A percentile compares a stretch with the other conserved stretches of the same genome.
These are phyloP conservation scores for Ophiostoma piceae DNA, from an alignment of 2,329 filamentous ascomycete species.

Conservation along the genomic window DNA sequence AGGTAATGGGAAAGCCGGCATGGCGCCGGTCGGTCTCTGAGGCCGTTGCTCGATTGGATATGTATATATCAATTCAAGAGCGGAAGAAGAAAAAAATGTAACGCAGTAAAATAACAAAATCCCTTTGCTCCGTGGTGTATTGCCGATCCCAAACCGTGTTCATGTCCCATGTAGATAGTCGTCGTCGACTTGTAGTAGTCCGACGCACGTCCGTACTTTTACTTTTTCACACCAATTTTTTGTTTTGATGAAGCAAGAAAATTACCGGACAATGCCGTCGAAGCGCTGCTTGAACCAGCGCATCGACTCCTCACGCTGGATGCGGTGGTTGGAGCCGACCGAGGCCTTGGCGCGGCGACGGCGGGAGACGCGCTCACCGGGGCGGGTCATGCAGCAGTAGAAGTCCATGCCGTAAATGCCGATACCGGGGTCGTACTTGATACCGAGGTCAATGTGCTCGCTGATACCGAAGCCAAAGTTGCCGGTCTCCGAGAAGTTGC, in stretches of 20 bases:
- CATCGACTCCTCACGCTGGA: slow-evolving; percentile 91
- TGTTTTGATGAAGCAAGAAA: slow-evolving; percentile 25
- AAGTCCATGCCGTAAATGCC: slow-evolving; percentile 99
- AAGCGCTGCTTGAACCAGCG: slow-evolving; percentile 92
- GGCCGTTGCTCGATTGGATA: slow-evolving; percentile 60
- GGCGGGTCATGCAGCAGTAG: slow-evolving; percentile 99
- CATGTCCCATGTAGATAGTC: slow-evolving; percentile 17
- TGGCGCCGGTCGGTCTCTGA: slow-evolving; percentile 66
- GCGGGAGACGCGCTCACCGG: slow-evolving; percentile 95
- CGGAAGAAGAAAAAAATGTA: slow-evolving; percentile 28
- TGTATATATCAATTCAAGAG: slow-evolving; percentile 44
- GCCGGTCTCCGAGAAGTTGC: slow-evolving; percentile 99
- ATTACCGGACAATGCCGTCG: slow-evolving; percentile 98
- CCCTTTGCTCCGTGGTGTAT: slow-evolving; percentile 20
- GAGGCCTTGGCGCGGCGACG: slow-evolving; percentile 82
- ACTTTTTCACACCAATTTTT: slow-evolving; percentile 20
- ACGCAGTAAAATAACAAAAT: slow-evolving; percentile 17
- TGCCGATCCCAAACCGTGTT: slow-evolving; percentile 20
- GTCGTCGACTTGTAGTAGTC: not conserved
- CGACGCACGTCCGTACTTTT: slow-evolving; percentile 2
- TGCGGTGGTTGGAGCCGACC: slow-evolving; percentile 84
- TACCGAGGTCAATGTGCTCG: slow-evolving; percentile 99
- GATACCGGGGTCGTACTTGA: slow-evolving; percentile 99
- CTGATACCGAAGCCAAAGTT: slow-evolving; percentile 99
- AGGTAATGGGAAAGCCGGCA: slow-evolving; percentile 53